Conservation (phyloP, 805 yeast species). For the Yarrowia alimentaria region DNA sequence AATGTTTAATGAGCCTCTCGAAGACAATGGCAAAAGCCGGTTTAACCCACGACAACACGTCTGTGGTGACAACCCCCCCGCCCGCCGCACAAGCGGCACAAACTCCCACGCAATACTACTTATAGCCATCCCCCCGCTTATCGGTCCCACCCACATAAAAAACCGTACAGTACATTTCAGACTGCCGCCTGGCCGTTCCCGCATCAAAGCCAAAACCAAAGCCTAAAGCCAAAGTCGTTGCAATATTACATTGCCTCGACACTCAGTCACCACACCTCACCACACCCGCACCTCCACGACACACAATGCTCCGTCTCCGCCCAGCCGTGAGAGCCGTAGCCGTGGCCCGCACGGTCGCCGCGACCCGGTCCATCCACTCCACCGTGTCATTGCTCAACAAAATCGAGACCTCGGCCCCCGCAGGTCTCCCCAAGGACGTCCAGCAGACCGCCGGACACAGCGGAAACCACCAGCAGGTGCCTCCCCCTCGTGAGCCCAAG, state of each 20-base stretch:
- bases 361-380: constrained; percentile 14
- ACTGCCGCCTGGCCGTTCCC: constrained; percentile 16
- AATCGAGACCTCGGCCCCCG: constrained; percentile 5
- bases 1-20: too few relatives aligned
- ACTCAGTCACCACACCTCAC: not conserved
- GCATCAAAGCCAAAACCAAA: constrained; percentile 9
- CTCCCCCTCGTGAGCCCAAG: too few relatives aligned
- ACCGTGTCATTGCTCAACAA: constrained; percentile 8
- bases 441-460: constrained; percentile 19
- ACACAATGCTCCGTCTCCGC: constrained; percentile 21
- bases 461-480: too few relatives aligned
- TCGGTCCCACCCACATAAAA: not conserved
- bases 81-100: not conserved
- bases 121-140: constrained; percentile 14
- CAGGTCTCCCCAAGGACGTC: constrained; percentile 17
- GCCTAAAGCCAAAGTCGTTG: not conserved
- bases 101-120: not conserved
- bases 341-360: constrained; percentile 9
- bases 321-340: constrained; percentile 24
- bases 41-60: too few relatives aligned
- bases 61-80: too few relatives aligned
- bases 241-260: constrained; percentile 19
- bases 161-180: constrained; percentile 19
- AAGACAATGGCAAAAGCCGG: too few relatives aligned
- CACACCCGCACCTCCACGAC: constrained; percentile 9